Evolutionary conservation across 768 basidiomycete species (phyloP), one percentile per base, ranked within the genome.

Genomic region (Vararia minispora): DNA sequence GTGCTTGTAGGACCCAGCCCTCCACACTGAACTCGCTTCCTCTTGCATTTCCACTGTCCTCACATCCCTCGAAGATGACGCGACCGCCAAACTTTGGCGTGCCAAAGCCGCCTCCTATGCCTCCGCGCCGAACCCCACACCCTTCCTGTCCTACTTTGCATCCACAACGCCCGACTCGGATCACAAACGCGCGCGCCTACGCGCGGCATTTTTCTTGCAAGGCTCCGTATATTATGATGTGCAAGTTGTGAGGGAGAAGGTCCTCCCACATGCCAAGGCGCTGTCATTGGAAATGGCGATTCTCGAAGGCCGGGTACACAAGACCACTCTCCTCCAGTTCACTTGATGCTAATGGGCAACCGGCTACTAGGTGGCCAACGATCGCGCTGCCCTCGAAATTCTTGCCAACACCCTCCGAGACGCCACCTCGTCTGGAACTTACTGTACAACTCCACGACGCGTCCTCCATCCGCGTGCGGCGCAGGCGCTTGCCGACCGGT

Each of bases 141-240:
- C 79, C 0, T 85, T 80, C 57, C 53, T 87, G 6, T 68, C 76
- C 5, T 88, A 89, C 58, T 80, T 92, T 45, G 68, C 79, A 3
- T 76, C 81, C n/a, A 82, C 82, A 17, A 85, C 87, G 4, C 87
- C 87, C 1, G 74, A 85, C 40, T 84, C 86, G 0, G 68, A 71
- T 12, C 69, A 76, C 41, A 90, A 90, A 56, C 71, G 72, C 14
- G 62, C 64, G 2, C 74, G 89, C 18, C 66, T 94, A 46, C 87
- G 84, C 54, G 65, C 75, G 0, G 61, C 80, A n/a, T 61, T 94
- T 2, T 79, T 90, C 50, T 66, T 97, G 0, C 83, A 91, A 47
- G 79, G 79, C 5, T 88, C 85, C 1, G 62, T 66, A 2, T 57
- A 74, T 4, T 89, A 85, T 49, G 78, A 89, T 51, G 61, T 73